A percentile compares a stretch with the other conserved stretches of the same genome.
These are phyloP conservation scores for Moricandia moricandioides DNA, from an alignment of 345 rosid species.

Conservation along the genomic window DNA sequence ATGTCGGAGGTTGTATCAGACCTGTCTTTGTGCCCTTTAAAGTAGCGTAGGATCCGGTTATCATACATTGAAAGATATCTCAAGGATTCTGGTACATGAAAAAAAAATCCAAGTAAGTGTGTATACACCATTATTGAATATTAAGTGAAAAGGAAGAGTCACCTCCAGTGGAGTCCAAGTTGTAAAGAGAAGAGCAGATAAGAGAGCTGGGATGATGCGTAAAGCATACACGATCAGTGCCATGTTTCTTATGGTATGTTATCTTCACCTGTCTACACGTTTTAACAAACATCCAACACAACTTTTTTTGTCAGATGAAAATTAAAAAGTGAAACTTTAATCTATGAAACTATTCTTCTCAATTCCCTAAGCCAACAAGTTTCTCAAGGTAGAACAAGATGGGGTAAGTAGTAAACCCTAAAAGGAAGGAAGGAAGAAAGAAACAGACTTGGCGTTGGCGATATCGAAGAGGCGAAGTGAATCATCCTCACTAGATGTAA, in stretches of 20 bases:
- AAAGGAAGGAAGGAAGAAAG: neutral
- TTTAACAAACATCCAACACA: neutral
- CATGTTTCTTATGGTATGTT: slow-evolving; percentile 90
- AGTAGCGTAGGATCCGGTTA: slow-evolving; percentile 92
- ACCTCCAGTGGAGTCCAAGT: slow-evolving; percentile 82
- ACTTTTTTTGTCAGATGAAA: too few species aligned
- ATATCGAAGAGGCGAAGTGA: slow-evolving; percentile 91
- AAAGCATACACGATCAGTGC: slow-evolving; percentile 88
- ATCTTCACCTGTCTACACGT: slow-evolving; percentile 77
- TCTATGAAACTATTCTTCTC: neutral
- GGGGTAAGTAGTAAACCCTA: slow-evolving; percentile 10
- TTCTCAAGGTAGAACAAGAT: neutral
- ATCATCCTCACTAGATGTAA: slow-evolving; percentile 91
- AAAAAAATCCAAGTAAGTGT: too few species aligned
- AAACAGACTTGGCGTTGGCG: slow-evolving; percentile 79
- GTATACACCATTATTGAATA: too few species aligned
- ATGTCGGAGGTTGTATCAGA: too few species aligned
- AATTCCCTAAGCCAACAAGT: neutral
- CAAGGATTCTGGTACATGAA: slow-evolving; percentile 5
- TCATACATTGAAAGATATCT: slow-evolving; percentile 95
- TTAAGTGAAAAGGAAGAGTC: slow-evolving; percentile 2
- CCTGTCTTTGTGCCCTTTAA: slow-evolving; percentile 97
- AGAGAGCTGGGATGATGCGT: slow-evolving; percentile 96
- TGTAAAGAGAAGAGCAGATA: slow-evolving; percentile 81
- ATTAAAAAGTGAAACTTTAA: too few species aligned